These are phyloP conservation scores for Odonthalia washingtoniensis DNA, from an alignment of 31 red algal species.

Conservation along the genomic window DNA sequence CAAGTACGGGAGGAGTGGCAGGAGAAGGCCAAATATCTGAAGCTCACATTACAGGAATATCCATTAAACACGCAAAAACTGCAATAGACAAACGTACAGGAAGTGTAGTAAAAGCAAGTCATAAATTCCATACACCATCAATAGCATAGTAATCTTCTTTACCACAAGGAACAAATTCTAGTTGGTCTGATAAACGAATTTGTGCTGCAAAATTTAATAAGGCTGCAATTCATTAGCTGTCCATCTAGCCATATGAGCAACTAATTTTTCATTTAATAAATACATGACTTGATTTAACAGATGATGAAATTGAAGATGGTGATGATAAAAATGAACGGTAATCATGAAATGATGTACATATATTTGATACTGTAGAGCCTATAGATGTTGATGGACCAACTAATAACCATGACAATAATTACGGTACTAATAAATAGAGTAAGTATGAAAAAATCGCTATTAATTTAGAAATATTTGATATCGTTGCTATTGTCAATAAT, in stretches of 20 bases:
- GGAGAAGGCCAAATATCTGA: slow-evolving; percentile 42
- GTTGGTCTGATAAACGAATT: slow-evolving; percentile 48
- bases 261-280: slow-evolving; percentile 10
- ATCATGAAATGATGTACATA: slow-evolving; percentile 50
- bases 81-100: slow-evolving; percentile 39
- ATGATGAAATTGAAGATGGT: background rate
- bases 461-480: slow-evolving; percentile 19
- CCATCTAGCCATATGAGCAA: slow-evolving; percentile 49
- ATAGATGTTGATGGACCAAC: slow-evolving; percentile 55
- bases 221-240: slow-evolving; percentile 23
- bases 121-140: slow-evolving; percentile 53
- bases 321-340: slow-evolving; percentile 48
- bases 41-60: slow-evolving; percentile 21
- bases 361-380: slow-evolving; percentile 42
- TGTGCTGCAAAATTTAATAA: slow-evolving; percentile 44
- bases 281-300: slow-evolving; percentile 33
- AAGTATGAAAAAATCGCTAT: slow-evolving; percentile 33
- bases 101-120: slow-evolving; percentile 45
- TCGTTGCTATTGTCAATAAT: slow-evolving; percentile 32
- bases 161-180: slow-evolving; percentile 53
- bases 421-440: slow-evolving; percentile 40
- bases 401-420: slow-evolving; percentile 51
- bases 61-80: slow-evolving; percentile 34
- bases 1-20: too few relatives aligned
- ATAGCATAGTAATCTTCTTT: slow-evolving; percentile 39